Percentiles rank a stretch among this genome's conserved stretches.
phyloP scores from a whole-genome alignment of 2,329 filamentous ascomycete genomes.

The Neonectria hederae region DNA sequence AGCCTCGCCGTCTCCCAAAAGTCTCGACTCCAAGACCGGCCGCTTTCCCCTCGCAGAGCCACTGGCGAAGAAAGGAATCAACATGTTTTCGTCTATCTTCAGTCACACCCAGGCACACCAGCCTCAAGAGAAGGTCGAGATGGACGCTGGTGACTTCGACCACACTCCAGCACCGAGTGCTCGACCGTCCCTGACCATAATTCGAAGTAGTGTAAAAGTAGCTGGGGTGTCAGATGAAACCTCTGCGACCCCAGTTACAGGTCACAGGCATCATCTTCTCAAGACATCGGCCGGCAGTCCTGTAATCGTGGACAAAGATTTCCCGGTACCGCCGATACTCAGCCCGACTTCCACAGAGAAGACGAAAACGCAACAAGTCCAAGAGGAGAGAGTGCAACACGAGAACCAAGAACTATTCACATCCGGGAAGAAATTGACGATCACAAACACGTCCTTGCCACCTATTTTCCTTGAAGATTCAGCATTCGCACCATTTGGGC shows the following conservation, averaged over 20 bases:
- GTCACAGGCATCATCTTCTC: slow-evolving; percentile 36
- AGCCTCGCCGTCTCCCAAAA: slow-evolving; percentile 2
- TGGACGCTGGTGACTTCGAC: slow-evolving; percentile 45
- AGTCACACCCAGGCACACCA: slow-evolving; percentile 35
- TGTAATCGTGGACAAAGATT: slow-evolving; percentile 33
- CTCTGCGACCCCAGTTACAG: slow-evolving; percentile 14
- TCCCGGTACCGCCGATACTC: slow-evolving; percentile 32
- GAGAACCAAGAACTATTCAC: slow-evolving; percentile 16
- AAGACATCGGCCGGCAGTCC: slow-evolving; percentile 35
- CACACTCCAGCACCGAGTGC: slow-evolving; percentile 46
- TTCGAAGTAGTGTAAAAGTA: slow-evolving; percentile 26
- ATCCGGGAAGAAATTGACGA: not conserved
- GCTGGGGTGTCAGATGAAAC: slow-evolving; percentile 2
- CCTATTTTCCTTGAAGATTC: not conserved
- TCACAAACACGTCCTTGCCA: not conserved
- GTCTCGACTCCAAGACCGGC: not conserved
- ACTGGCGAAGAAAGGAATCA: not conserved
- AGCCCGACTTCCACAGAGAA: slow-evolving; percentile 12
- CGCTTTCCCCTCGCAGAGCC: not conserved
- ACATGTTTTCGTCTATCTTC: slow-evolving; percentile 40
- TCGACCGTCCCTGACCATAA: slow-evolving; percentile 40
- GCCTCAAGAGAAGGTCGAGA: slow-evolving; percentile 26
- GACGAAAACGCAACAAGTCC: not conserved
- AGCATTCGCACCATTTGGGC: not conserved
- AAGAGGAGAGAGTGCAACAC: slow-evolving; percentile 1